A percentile compares a stretch with the other conserved stretches of the same genome.
Conservation (phyloP, 2,329 filamentous ascomycete genomes). For the Talaromyces amestolkiae region DNA sequence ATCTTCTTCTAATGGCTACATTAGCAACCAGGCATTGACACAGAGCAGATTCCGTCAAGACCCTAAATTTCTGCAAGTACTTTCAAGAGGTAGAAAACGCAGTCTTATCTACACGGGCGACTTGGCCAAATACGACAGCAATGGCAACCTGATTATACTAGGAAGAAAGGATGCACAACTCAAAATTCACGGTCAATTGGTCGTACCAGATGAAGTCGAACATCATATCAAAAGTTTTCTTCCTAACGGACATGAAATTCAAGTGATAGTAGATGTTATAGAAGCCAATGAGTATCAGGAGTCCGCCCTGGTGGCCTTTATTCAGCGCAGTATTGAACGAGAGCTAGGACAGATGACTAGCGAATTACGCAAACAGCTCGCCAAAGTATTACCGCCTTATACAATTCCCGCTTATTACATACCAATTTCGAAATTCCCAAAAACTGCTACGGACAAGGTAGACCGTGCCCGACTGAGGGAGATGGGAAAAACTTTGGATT, state of each 20-base stretch:
- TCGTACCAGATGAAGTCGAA: slow-evolving; percentile 37
- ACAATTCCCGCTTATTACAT: slow-evolving; percentile 19
- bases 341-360: not conserved
- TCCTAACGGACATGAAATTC: not conserved
- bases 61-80: slow-evolving; percentile 32
- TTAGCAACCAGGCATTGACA: slow-evolving; percentile 28
- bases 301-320: not conserved
- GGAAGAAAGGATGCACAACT: slow-evolving; percentile 36
- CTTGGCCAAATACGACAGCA: slow-evolving; percentile 29
- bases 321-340: not conserved
- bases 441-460: slow-evolving; percentile 13
- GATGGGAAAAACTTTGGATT: not conserved
- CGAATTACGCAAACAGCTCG: slow-evolving; percentile 1
- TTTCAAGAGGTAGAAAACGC: slow-evolving; percentile 49
- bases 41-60: slow-evolving; percentile 24
- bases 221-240: slow-evolving; percentile 9
- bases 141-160: slow-evolving; percentile 30
- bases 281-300: not conserved
- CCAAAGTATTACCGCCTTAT: slow-evolving; percentile 11
- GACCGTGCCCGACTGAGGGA: slow-evolving; percentile 4
- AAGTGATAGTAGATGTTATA: slow-evolving; percentile 9
- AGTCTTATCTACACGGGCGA: slow-evolving; percentile 52
- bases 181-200: slow-evolving; percentile 35
- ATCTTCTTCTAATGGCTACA: slow-evolving; percentile 29
- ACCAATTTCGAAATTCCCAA: slow-evolving; percentile 14